Evolutionary conservation across 352 stramenopile species (phyloP).

Genomic region (Globisporangium orthogonon): DNA sequence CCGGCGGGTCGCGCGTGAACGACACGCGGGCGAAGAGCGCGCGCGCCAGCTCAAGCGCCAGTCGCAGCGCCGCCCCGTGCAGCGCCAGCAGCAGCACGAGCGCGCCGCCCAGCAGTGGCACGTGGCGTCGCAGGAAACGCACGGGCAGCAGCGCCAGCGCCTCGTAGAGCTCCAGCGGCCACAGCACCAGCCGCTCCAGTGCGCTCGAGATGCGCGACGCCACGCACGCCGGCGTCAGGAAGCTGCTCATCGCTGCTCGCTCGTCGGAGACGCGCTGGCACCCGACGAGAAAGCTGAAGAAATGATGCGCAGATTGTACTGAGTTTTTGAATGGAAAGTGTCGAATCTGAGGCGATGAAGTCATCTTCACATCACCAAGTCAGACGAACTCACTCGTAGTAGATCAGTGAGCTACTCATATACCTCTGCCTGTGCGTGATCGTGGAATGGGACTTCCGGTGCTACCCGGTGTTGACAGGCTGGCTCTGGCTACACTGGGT

Average conservation of each 20-base stretch:
- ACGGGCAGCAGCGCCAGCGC: constrained; percentile 66
- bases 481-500: constrained; percentile 44
- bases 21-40: constrained; percentile 63
- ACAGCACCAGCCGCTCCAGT: constrained; percentile 51
- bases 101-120: constrained; percentile 63
- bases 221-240: background rate
- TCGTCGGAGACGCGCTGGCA: too few species aligned
- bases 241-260: background rate
- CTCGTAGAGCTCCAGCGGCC: constrained; percentile 73
- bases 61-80: constrained; percentile 60
- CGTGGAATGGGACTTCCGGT: constrained; percentile 23
- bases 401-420: background rate
- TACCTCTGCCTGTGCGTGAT: constrained; percentile 23
- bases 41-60: constrained; percentile 58
- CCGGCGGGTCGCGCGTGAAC: constrained; percentile 48
- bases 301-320: too few species aligned
- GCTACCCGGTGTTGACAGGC: constrained; percentile 31
- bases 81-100: constrained; percentile 77
- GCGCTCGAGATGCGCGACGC: background rate
- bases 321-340: too few species aligned
- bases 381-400: too few species aligned
- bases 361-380: too few species aligned
- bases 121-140: constrained; percentile 65
- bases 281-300: too few species aligned
- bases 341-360: too few species aligned